Conservation (phyloP, 352 stramenopile genomes). For the Pythium aquatile region DNA sequence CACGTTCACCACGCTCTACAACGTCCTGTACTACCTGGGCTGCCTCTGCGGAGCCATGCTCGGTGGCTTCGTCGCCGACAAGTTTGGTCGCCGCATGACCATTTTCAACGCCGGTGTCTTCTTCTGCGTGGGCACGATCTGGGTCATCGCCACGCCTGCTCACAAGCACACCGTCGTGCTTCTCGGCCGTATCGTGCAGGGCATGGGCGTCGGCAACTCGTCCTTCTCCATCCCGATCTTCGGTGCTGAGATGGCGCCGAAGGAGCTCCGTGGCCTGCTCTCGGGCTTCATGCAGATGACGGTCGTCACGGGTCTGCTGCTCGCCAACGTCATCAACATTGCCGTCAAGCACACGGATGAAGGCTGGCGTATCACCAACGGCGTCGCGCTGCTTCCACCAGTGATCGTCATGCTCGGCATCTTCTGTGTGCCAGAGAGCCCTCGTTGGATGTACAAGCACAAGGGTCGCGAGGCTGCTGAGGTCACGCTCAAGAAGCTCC, state of each 20-base stretch:
- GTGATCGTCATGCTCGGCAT: conserved; percentile 44
- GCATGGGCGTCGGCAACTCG: conserved; percentile 42
- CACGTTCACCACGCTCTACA: conserved; percentile 44
- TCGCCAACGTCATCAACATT: conserved; percentile 43
- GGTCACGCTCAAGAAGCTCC: conserved; percentile 30
- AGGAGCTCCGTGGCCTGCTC: conserved; percentile 37
- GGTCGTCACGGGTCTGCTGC: conserved; percentile 36
- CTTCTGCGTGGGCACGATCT: conserved; percentile 41
- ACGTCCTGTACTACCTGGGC: conserved; percentile 43
- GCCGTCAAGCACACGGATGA: conserved; percentile 22
- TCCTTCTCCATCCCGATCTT: conserved; percentile 49
- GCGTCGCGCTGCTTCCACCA: conserved; percentile 30
- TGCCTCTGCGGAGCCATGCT: conserved; percentile 36
- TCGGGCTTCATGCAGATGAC: conserved; percentile 49
- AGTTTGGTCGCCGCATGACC: conserved; percentile 36
- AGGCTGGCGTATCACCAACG: conserved; percentile 39
- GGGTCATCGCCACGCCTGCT: conserved; percentile 25
- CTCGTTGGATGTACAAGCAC: conserved; percentile 47
- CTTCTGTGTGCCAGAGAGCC: conserved; percentile 48
- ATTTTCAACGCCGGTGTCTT: conserved; percentile 36
- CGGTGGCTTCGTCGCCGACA: conserved; percentile 34
- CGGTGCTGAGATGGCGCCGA: conserved; percentile 42
- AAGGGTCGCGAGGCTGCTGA: conserved; percentile 35
- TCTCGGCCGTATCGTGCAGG: conserved; percentile 35
- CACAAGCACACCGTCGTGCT: conserved; percentile 30